Conservation (phyloP, 257 asterid genomes). For the Capsicum rhomboideum region DNA sequence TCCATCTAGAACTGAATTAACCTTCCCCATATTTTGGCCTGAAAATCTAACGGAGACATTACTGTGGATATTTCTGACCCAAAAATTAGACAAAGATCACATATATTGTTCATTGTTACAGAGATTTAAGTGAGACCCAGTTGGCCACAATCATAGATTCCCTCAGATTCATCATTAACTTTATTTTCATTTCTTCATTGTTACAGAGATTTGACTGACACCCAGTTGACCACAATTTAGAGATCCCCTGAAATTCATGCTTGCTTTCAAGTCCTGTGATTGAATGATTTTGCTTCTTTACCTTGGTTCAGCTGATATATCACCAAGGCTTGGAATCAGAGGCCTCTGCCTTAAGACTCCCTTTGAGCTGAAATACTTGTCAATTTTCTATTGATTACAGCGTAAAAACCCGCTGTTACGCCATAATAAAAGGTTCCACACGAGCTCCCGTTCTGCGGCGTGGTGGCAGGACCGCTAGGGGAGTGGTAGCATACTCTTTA, state of each 20-base stretch:
- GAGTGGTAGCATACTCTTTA: not conserved
- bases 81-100: conserved; percentile 21
- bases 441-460: no score
- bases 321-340: not conserved
- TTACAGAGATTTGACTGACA: conserved; percentile 50
- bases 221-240: conserved; percentile 35
- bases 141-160: conserved; percentile 49
- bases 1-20: not conserved
- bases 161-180: conserved; percentile 50
- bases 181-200: conserved; percentile 38
- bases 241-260: conserved; percentile 54
- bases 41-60: not conserved
- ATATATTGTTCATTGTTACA: conserved; percentile 36
- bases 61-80: not conserved
- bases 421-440: no score
- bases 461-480: no score
- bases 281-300: not conserved
- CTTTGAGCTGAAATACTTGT: not conserved
- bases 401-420: not conserved
- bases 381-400: not conserved
- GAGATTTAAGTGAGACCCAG: conserved; percentile 41
- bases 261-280: conserved; percentile 29
- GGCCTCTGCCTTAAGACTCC: not conserved
- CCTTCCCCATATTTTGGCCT: not conserved
- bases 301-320: not conserved